A percentile compares a stretch with the other conserved stretches of the same genome.
Evolutionary conservation across 257 asterid species (phyloP).

Genomic region (Solanum chiquidenum): DNA sequence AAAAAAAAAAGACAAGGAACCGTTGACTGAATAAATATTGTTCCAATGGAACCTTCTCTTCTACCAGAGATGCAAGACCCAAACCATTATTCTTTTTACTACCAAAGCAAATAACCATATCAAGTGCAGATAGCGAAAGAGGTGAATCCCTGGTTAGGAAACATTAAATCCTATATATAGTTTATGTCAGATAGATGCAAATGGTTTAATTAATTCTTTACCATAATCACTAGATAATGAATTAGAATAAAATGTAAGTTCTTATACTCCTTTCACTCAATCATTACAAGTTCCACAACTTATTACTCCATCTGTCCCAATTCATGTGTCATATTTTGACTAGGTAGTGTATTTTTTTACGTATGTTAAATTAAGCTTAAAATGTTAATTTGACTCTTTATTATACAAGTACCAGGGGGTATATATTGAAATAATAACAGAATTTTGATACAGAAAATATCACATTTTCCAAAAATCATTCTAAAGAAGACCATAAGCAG

Average conservation of each 20-base stretch:
- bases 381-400: neutral
- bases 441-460: neutral
- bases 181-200: neutral
- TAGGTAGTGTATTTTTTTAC: neutral
- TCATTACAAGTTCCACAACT: neutral
- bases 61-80: neutral
- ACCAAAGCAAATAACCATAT: neutral
- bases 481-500: neutral
- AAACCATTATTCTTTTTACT: neutral
- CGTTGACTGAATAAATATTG: neutral
- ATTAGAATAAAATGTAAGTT: neutral
- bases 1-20: neutral
- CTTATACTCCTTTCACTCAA: neutral
- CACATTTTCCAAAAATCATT: neutral
- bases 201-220: neutral
- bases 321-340: neutral
- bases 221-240: neutral
- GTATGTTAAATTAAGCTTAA: neutral
- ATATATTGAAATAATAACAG: neutral
- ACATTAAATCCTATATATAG: neutral
- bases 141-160: neutral
- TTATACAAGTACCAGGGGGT: neutral
- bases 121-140: neutral
- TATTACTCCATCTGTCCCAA: neutral
- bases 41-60: neutral